phyloP scores from a whole-genome alignment of 495 filamentous ascomycete genomes.

The Penicillium crystallinum region DNA sequence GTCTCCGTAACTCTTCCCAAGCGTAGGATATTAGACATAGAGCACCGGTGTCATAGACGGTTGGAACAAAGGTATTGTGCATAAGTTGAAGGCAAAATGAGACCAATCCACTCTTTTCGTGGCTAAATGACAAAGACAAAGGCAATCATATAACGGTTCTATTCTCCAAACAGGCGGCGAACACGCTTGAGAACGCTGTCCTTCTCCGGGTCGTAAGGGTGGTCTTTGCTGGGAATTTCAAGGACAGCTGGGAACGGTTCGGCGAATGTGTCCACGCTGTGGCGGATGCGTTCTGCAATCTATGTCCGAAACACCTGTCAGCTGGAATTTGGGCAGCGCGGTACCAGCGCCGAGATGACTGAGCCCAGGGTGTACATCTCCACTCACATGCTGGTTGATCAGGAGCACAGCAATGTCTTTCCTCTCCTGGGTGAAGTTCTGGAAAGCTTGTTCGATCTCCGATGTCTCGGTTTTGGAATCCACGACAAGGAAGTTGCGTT shows the following conservation, averaged over 20 bases:
- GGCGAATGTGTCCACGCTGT: constrained; percentile 53
- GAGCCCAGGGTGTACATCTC: background rate
- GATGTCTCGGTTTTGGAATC: constrained; percentile 85
- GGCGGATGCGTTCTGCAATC: constrained; percentile 91
- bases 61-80: background rate
- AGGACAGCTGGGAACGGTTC: constrained; percentile 59
- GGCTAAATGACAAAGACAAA: constrained; percentile 3
- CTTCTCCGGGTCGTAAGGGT: constrained; percentile 98
- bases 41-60: background rate
- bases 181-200: constrained; percentile 94
- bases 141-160: constrained; percentile 17
- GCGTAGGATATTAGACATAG: background rate
- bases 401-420: constrained; percentile 95
- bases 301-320: constrained; percentile 27
- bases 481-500: constrained; percentile 97
- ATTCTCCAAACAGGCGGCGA: constrained; percentile 87
- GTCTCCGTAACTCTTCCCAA: constrained; percentile 1
- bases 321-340: background rate
- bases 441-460: constrained; percentile 86
- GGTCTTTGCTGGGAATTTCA: constrained; percentile 98
- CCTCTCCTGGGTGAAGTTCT: constrained; percentile 76
- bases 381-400: constrained; percentile 93
- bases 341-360: background rate
- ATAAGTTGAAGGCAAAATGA: background rate
- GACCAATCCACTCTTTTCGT: background rate